Conservation (phyloP, 164 flowering plant species). For the Tetracentron sinense region DNA sequence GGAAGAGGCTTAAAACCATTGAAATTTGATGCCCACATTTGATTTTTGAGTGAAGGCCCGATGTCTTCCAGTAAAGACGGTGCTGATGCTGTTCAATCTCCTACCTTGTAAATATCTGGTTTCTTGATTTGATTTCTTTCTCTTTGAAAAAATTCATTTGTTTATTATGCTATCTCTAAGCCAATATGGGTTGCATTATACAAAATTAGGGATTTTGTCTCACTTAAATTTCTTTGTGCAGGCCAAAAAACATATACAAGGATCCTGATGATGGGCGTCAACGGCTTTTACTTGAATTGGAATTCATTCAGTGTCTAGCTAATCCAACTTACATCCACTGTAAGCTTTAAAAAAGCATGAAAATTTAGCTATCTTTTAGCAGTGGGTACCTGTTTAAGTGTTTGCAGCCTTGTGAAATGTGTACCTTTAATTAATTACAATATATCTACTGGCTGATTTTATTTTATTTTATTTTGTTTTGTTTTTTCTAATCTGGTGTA, state of each 20-base stretch:
- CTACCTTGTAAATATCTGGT: slow-evolving; percentile 12
- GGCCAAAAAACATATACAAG: slow-evolving; percentile 65
- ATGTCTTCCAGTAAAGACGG: slow-evolving; percentile 16
- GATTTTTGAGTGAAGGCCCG: not conserved
- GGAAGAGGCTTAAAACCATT: no score
- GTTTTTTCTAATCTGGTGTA: not conserved
- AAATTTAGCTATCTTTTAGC: not conserved
- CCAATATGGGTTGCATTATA: not conserved
- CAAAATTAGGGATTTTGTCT: not conserved
- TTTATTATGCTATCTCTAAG: not conserved
- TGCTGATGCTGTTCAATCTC: slow-evolving; percentile 8
- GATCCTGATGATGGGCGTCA: slow-evolving; percentile 97
- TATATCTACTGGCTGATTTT: no score
- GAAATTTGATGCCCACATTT: not conserved
- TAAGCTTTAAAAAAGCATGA: slow-evolving; percentile 25
- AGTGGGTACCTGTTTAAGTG: not conserved
- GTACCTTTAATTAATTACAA: not conserved
- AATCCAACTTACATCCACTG: slow-evolving; percentile 98
- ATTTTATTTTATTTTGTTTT: no score
- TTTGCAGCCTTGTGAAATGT: not conserved
- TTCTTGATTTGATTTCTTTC: not conserved
- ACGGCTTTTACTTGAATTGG: slow-evolving; percentile 86
- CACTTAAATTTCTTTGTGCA: slow-evolving; percentile 19
- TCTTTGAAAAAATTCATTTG: not conserved
- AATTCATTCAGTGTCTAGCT: slow-evolving; percentile 91